Evolutionary conservation across 1,284 basidiomycete genomes (phyloP).

Genomic region (Cystobasidium pallidum): DNA sequence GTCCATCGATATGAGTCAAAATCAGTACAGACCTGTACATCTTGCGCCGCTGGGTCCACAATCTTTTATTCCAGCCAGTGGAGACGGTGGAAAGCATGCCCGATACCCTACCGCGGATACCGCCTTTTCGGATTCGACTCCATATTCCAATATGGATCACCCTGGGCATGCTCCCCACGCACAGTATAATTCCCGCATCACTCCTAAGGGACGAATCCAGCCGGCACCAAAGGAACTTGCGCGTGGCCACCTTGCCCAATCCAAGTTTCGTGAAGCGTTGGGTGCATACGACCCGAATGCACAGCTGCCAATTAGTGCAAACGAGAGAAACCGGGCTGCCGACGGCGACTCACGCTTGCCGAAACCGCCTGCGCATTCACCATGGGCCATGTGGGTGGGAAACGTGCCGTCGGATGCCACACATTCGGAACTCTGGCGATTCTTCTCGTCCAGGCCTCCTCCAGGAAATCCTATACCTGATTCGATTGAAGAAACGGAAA

Average conservation of each 20-base stretch:
- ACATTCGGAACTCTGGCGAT: slow-evolving; percentile 83
- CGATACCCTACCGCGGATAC: slow-evolving; percentile 24
- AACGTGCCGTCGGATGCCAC: slow-evolving; percentile 81
- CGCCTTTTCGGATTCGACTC: slow-evolving; percentile 3
- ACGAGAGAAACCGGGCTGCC: background rate
- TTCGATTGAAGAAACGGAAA: slow-evolving; percentile 45
- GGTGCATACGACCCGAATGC: slow-evolving; percentile 30
- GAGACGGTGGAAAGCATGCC: slow-evolving; percentile 7
- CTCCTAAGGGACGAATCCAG: slow-evolving; percentile 4
- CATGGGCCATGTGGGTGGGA: slow-evolving; percentile 84
- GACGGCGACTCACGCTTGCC: slow-evolving; percentile 45
- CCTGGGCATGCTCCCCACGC: slow-evolving; percentile 4
- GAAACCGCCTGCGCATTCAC: slow-evolving; percentile 51
- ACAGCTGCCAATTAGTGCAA: slow-evolving; percentile 23
- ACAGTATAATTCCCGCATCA: background rate
- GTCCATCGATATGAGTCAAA: slow-evolving; percentile 10
- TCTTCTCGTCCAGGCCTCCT: slow-evolving; percentile 66
- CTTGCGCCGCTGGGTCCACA: slow-evolving; percentile 3
- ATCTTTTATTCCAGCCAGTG: background rate
- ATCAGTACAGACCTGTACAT: slow-evolving; percentile 17
- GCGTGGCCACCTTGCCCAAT: slow-evolving; percentile 48
- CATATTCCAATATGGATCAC: slow-evolving; percentile 5
- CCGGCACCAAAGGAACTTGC: slow-evolving; percentile 42
- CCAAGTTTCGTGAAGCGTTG: slow-evolving; percentile 45
- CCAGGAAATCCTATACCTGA: slow-evolving; percentile 43